A percentile compares a stretch with the other conserved stretches of the same genome.
Conservation (phyloP, 2,329 filamentous ascomycete species). For the Phyllosticta ampelicida region DNA sequence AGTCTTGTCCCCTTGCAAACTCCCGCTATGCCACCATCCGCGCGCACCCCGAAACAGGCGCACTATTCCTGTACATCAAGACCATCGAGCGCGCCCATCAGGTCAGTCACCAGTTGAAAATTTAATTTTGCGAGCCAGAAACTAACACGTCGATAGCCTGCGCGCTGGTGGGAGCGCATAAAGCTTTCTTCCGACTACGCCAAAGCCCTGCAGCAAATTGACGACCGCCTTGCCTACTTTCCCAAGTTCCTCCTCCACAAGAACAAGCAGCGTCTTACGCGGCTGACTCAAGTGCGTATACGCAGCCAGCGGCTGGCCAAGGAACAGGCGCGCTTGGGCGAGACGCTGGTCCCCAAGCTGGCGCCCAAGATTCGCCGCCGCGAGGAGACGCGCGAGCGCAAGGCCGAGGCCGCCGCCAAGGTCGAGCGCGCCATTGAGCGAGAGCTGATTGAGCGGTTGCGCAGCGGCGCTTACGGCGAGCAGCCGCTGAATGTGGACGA, state of each 20-base stretch:
- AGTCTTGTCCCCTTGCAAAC: constrained; percentile 86
- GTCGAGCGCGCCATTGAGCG: constrained; percentile 92
- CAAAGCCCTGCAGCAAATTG: constrained; percentile 78
- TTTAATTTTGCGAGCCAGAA: neutral
- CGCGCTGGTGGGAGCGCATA: constrained; percentile 78
- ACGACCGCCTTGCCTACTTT: constrained; percentile 63
- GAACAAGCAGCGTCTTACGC: constrained; percentile 90
- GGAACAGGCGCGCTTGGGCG: constrained; percentile 81
- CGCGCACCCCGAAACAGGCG: constrained; percentile 66
- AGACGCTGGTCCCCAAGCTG: constrained; percentile 76
- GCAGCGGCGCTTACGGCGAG: constrained; percentile 89
- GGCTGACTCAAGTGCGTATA: constrained; percentile 85
- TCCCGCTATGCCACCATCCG: constrained; percentile 87
- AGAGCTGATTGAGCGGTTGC: constrained; percentile 80
- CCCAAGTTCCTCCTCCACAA: constrained; percentile 90
- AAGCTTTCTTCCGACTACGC: constrained; percentile 84
- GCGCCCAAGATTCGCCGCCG: constrained; percentile 69
- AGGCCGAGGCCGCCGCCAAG: constrained; percentile 58
- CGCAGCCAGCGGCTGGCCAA: constrained; percentile 64
- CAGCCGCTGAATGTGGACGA: constrained; percentile 85
- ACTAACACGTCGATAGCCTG: constrained; percentile 1
- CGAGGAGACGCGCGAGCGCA: constrained; percentile 39
- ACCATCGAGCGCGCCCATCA: constrained; percentile 75
- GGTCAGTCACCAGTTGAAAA: neutral
- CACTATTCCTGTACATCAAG: constrained; percentile 94